These are phyloP conservation scores for Starmera stellimalicola DNA, from an alignment of 1,139 yeast genomes.

Conservation along the genomic window DNA sequence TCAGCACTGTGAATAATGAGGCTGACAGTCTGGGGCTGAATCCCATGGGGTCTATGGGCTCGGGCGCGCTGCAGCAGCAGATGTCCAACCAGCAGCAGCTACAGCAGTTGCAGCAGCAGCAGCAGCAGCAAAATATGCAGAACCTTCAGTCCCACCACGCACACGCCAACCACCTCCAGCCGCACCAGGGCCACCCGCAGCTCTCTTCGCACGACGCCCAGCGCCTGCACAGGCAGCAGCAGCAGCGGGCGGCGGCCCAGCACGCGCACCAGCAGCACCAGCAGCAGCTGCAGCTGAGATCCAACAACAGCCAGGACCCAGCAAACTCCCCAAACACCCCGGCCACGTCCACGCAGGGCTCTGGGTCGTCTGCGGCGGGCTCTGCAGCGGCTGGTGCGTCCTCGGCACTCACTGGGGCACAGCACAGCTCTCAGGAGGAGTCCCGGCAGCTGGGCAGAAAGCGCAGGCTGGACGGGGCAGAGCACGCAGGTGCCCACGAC, in stretches of 20 bases:
- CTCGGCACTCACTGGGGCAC: too few species aligned
- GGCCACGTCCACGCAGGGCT: too few species aligned
- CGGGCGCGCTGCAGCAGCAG: slow-evolving; percentile 1
- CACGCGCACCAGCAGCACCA: background rate
- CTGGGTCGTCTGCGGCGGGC: background rate
- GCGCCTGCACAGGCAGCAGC: background rate
- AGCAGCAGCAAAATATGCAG: background rate
- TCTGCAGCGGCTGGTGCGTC: background rate
- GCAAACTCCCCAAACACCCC: background rate
- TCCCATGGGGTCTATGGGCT: background rate
- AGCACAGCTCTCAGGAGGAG: too few species aligned
- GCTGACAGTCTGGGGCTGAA: background rate
- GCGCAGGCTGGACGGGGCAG: too few species aligned
- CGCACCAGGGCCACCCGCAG: background rate
- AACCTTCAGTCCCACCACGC: too few species aligned
- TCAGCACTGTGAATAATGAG: background rate
- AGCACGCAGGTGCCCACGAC: too few species aligned
- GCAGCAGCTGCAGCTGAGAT: background rate
- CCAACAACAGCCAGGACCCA: background rate
- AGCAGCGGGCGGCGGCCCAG: background rate
- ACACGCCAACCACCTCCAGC: too few species aligned
- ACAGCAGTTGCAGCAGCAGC: background rate
- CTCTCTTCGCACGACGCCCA: background rate
- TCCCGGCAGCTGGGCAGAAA: too few species aligned
- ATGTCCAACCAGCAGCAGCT: background rate